Evolutionary conservation across 1,139 yeast species (phyloP).

Genomic region (Hemisphaericaspora lyxosophila): DNA sequence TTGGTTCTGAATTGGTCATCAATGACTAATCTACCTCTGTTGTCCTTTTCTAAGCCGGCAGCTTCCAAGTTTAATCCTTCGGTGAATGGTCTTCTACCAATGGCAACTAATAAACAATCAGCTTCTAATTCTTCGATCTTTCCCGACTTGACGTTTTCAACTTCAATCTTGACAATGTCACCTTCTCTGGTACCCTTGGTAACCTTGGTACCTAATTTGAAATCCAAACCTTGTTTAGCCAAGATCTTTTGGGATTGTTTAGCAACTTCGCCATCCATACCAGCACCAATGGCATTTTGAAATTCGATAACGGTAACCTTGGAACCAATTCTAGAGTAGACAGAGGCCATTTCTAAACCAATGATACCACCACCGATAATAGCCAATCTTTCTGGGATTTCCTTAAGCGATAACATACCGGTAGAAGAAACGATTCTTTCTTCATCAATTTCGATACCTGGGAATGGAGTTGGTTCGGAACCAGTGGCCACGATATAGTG

Average conservation of each 20-base stretch:
- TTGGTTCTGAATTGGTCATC: constrained; percentile 93
- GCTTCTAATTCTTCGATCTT: constrained; percentile 78
- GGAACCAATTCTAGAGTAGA: constrained; percentile 91
- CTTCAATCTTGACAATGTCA: constrained; percentile 80
- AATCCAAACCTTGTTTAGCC: constrained; percentile 91
- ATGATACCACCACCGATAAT: constrained; percentile 99
- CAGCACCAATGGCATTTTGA: constrained; percentile 85
- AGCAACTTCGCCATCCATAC: constrained; percentile 97
- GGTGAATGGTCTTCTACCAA: constrained; percentile 98
- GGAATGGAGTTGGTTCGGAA: constrained; percentile 98
- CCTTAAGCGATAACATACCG: constrained; percentile 81
- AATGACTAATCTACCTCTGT: constrained; percentile 89
- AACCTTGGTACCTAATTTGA: constrained; percentile 92
- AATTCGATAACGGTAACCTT: constrained; percentile 94
- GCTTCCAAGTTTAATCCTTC: constrained; percentile 86
- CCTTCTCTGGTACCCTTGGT: constrained; percentile 84
- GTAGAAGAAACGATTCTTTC: constrained; percentile 96
- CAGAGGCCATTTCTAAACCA: constrained; percentile 99
- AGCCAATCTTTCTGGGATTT: constrained; percentile 87
- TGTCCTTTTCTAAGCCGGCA: constrained; percentile 85
- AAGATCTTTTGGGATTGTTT: constrained; percentile 85
- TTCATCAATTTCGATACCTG: constrained; percentile 95
- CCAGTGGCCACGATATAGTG: constrained; percentile 97
- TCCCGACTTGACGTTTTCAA: constrained; percentile 87
- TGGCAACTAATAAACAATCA: constrained; percentile 92